phyloP scores from a whole-genome alignment of 176 grass and related monocot genomes.

The Oryza meridionalis region DNA sequence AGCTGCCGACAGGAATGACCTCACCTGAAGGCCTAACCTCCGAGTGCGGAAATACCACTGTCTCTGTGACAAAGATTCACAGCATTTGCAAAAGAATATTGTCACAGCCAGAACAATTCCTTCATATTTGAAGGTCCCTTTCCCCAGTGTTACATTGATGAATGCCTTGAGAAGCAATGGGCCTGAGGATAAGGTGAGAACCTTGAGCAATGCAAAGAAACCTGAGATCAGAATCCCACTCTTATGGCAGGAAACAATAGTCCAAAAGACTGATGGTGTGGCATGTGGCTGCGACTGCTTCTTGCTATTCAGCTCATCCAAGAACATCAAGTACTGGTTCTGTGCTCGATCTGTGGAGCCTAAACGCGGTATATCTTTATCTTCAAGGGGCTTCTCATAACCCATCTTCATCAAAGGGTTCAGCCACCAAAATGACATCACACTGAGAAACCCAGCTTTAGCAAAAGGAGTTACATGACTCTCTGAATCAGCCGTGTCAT shows the following conservation, averaged over 20 bases:
- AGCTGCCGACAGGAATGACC: conserved; percentile 76
- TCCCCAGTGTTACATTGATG: conserved; percentile 73
- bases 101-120: conserved; percentile 56
- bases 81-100: conserved; percentile 80
- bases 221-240: conserved; percentile 68
- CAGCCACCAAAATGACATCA: conserved; percentile 92
- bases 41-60: conserved; percentile 90
- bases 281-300: conserved; percentile 41
- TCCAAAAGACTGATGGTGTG: conserved; percentile 67
- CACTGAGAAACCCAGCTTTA: conserved; percentile 62
- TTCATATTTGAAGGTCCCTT: conserved; percentile 74
- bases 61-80: conserved; percentile 81
- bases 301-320: conserved; percentile 56
- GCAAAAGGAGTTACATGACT: conserved; percentile 54
- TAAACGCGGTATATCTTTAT: conserved; percentile 71
- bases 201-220: conserved; percentile 85
- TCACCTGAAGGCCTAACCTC: conserved; percentile 78
- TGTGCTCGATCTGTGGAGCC: conserved; percentile 54
- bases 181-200: conserved; percentile 70
- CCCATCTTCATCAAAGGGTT: conserved; percentile 86
- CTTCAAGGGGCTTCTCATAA: conserved; percentile 81
- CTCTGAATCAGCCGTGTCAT: conserved; percentile 40
- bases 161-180: conserved; percentile 84
- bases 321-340: conserved; percentile 57
- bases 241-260: conserved; percentile 75